phyloP scores from a whole-genome alignment of 352 stramenopile species.

The Pythium scleroteichum region DNA sequence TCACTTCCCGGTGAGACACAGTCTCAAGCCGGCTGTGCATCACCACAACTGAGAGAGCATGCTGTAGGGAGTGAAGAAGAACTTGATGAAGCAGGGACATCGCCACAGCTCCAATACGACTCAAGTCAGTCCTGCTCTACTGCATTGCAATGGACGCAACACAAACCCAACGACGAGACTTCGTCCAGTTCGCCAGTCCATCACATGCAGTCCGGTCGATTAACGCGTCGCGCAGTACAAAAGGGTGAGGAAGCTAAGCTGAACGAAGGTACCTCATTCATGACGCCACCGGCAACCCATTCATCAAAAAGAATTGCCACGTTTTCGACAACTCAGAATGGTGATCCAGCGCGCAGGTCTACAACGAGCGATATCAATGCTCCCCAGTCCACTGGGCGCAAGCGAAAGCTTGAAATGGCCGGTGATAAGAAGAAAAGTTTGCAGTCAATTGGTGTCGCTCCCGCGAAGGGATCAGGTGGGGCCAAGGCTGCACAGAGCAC shows the following conservation, averaged over 20 bases:
- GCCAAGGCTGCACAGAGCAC: background rate
- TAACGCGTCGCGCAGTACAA: conserved; percentile 59
- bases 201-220: conserved; percentile 40
- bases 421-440: conserved; percentile 21
- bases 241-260: conserved; percentile 31
- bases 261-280: conserved; percentile 14
- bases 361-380: background rate
- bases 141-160: too few species aligned
- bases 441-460: conserved; percentile 20
- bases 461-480: conserved; percentile 3
- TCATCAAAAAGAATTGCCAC: too few species aligned
- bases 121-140: too few species aligned
- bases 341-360: conserved; percentile 17
- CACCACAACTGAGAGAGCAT: too few species aligned
- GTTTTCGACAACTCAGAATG: conserved; percentile 14
- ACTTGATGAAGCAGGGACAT: too few species aligned
- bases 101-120: too few species aligned
- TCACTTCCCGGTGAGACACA: background rate
- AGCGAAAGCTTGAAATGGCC: conserved; percentile 66
- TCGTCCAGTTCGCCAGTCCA: background rate
- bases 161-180: background rate
- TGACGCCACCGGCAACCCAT: conserved; percentile 17
- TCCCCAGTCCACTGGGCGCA: conserved; percentile 27
- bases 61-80: too few species aligned
- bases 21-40: background rate